Conservation (phyloP, 768 basidiomycete genomes). For the Trametes coccinea region DNA sequence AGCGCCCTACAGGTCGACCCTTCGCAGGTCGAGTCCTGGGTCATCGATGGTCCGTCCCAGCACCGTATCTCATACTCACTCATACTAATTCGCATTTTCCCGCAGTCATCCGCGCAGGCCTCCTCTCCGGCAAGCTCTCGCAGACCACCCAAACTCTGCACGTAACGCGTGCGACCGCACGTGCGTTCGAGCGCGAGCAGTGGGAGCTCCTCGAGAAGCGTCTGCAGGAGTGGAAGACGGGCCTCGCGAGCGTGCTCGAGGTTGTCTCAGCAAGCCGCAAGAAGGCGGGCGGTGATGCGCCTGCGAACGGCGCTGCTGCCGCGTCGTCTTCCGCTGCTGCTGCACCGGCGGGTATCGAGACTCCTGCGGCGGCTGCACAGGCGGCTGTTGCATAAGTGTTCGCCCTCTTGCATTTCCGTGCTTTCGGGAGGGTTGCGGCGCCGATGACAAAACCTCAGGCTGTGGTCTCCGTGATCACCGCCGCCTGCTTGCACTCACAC, state of each 20-base stretch:
- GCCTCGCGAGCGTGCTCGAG: slow-evolving; percentile 67
- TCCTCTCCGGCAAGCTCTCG: slow-evolving; percentile 81
- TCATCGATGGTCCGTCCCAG: slow-evolving; percentile 69
- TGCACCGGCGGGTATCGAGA: slow-evolving; percentile 8
- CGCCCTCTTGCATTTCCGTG: too few relatives aligned
- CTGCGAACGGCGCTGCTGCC: slow-evolving; percentile 4
- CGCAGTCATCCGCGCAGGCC: slow-evolving; percentile 76
- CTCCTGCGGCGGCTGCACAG: slow-evolving; percentile 13
- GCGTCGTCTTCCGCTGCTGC: background rate
- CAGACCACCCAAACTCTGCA: slow-evolving; percentile 75
- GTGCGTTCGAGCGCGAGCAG: slow-evolving; percentile 74
- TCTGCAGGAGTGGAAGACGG: slow-evolving; percentile 75
- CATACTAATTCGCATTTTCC: background rate
- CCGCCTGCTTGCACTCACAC: background rate
- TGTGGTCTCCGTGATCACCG: background rate
- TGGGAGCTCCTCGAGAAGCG: slow-evolving; percentile 80
- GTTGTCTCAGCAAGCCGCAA: slow-evolving; percentile 58
- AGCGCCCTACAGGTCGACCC: slow-evolving; percentile 62
- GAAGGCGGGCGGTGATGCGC: slow-evolving; percentile 18
- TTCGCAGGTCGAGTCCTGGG: slow-evolving; percentile 80
- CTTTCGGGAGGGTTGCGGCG: too few relatives aligned
- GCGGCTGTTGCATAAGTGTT: slow-evolving; percentile 12
- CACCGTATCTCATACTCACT: background rate
- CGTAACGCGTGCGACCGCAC: slow-evolving; percentile 71
- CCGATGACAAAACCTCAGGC: background rate